Evolutionary conservation across 1,139 yeast species (phyloP).

Genomic region (Petasospora rhodanensis): DNA sequence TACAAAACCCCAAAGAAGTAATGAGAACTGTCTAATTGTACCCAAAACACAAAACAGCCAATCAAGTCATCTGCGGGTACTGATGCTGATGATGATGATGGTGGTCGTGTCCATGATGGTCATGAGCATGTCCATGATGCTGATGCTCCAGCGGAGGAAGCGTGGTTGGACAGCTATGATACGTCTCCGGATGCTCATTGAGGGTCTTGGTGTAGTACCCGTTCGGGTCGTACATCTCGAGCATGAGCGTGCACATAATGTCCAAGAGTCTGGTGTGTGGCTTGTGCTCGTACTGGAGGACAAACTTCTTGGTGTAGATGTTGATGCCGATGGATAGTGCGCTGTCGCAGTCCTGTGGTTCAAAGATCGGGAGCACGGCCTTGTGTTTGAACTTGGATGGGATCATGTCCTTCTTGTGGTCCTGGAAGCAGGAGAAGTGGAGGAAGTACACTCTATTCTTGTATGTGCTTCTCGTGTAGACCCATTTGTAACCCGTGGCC

Average conservation of each 20-base stretch:
- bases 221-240: conserved; percentile 17
- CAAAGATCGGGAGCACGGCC: conserved; percentile 8
- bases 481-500: conserved; percentile 24
- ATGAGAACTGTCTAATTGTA: no score
- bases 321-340: conserved; percentile 19
- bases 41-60: no score
- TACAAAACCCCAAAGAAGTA: no score
- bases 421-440: conserved; percentile 23
- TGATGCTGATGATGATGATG: conserved; percentile 1
- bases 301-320: conserved; percentile 19
- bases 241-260: conserved; percentile 17
- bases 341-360: conserved; percentile 17
- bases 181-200: no score
- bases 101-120: not conserved
- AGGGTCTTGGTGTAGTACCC: conserved; percentile 4
- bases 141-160: not conserved
- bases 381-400: conserved; percentile 17
- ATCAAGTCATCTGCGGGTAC: no score
- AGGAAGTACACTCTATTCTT: conserved; percentile 19
- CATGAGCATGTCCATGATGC: not conserved
- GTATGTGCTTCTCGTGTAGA: conserved; percentile 18
- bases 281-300: conserved; percentile 20
- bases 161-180: not conserved
- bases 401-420: conserved; percentile 15
- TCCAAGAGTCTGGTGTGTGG: conserved; percentile 20